Conservation (phyloP, 495 filamentous ascomycete species). For the Penicillium mononematosum region DNA sequence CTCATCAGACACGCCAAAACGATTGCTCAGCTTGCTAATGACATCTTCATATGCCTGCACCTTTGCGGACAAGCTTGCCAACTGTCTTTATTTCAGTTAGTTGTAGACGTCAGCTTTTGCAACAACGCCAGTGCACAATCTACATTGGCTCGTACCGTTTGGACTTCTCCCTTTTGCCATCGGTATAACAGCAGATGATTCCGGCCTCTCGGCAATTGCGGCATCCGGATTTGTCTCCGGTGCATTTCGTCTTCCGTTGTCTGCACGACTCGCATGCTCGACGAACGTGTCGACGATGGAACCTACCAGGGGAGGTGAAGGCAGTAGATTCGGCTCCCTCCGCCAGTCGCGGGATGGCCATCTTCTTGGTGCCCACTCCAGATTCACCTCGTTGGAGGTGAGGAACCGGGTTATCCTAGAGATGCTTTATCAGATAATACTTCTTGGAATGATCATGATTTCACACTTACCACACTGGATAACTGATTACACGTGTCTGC, state of each 20-base stretch:
- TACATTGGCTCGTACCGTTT: conserved; percentile 41
- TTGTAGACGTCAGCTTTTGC: background rate
- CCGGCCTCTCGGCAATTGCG: conserved; percentile 54
- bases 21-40: conserved; percentile 37
- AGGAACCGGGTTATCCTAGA: conserved; percentile 27
- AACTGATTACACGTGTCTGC: conserved; percentile 32
- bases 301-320: conserved; percentile 37
- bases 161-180: conserved; percentile 57
- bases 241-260: conserved; percentile 58
- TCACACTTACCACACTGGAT: conserved; percentile 28
- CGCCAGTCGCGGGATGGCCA: conserved; percentile 45
- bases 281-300: conserved; percentile 45
- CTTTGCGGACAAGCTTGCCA: conserved; percentile 51
- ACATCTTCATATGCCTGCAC: conserved; percentile 50
- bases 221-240: conserved; percentile 54
- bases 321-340: conserved; percentile 40
- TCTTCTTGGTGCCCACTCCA: conserved; percentile 32
- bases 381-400: conserved; percentile 21
- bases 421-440: conserved; percentile 4
- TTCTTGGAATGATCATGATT: conserved; percentile 1
- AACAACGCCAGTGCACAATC: background rate
- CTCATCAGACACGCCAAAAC: conserved; percentile 41
- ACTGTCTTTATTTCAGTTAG: conserved; percentile 31
- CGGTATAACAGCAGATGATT: conserved; percentile 53
- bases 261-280: conserved; percentile 51